These are phyloP conservation scores for Pulveroboletus sp. DNA, from an alignment of 768 basidiomycete genomes.

Conservation along the genomic window DNA sequence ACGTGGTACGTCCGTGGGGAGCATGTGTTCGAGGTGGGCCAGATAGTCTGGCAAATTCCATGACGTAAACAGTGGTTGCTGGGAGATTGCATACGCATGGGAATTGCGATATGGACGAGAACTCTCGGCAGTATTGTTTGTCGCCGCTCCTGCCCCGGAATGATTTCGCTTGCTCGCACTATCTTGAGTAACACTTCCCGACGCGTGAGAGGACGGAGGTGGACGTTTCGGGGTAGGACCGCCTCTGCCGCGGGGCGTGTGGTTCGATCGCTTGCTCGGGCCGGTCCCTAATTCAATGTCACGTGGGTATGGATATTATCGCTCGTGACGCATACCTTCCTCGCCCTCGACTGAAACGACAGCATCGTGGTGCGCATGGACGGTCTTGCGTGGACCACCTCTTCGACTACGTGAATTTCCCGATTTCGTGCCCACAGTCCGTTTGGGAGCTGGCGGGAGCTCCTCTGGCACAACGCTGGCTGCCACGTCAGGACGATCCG, in stretches of 20 bases:
- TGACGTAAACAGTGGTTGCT: constrained; percentile 73
- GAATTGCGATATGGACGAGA: constrained; percentile 73
- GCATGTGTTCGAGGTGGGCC: constrained; percentile 76
- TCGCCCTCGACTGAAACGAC: constrained; percentile 47
- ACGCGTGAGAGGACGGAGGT: constrained; percentile 29
- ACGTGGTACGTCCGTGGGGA: constrained; percentile 72
- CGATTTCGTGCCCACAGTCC: constrained; percentile 24
- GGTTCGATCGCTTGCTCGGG: constrained; percentile 33
- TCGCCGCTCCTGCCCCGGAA: constrained; percentile 31
- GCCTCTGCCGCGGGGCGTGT: constrained; percentile 39
- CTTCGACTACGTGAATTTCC: constrained; percentile 28
- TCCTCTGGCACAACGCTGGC: constrained; percentile 40
- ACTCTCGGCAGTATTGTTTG: constrained; percentile 41
- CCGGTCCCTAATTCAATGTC: constrained; percentile 35
- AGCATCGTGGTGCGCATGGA: constrained; percentile 20
- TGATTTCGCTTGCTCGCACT: constrained; percentile 49
- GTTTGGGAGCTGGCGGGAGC: constrained; percentile 34
- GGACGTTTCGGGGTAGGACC: constrained; percentile 31
- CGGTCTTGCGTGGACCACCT: constrained; percentile 29
- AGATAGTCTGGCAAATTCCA: constrained; percentile 96
- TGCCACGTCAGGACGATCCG: constrained; percentile 49
- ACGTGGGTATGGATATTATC: constrained; percentile 30
- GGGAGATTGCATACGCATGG: constrained; percentile 75
- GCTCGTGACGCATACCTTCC: constrained; percentile 48
- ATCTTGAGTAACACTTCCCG: constrained; percentile 38